phyloP scores from a whole-genome alignment of 129 eudicot species.

The Apium graveolens region DNA sequence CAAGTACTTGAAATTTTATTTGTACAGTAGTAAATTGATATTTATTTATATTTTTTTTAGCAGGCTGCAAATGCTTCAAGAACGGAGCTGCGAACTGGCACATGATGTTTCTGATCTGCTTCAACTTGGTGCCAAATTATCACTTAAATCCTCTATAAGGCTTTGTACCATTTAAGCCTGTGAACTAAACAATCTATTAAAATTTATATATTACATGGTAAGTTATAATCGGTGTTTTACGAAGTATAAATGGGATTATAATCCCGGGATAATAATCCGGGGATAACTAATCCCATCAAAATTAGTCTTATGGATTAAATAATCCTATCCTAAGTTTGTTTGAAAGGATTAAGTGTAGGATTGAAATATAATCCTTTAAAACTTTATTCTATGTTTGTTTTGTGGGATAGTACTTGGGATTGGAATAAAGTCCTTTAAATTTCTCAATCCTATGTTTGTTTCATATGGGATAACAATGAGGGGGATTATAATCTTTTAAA shows the following conservation, averaged over 20 bases:
- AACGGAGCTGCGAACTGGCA: neutral
- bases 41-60: neutral
- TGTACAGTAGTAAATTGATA: neutral
- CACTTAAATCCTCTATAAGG: neutral
- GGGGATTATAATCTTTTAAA: no score
- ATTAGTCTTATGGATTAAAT: no score
- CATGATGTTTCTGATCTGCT: neutral
- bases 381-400: no score
- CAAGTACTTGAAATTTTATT: neutral
- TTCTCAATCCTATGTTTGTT: no score
- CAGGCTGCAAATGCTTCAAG: slow-evolving; percentile 8
- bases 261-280: no score
- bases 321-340: no score
- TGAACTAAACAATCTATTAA: neutral
- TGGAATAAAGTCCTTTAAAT: no score
- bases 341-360: neutral
- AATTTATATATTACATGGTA: neutral
- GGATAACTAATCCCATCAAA: no score
- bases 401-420: no score
- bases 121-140: neutral
- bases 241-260: neutral
- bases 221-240: no score
- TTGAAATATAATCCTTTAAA: no score
- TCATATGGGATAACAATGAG: no score
- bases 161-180: neutral